These are phyloP conservation scores for Letharia columbiana DNA, from an alignment of 495 filamentous ascomycete genomes.

Conservation along the genomic window DNA sequence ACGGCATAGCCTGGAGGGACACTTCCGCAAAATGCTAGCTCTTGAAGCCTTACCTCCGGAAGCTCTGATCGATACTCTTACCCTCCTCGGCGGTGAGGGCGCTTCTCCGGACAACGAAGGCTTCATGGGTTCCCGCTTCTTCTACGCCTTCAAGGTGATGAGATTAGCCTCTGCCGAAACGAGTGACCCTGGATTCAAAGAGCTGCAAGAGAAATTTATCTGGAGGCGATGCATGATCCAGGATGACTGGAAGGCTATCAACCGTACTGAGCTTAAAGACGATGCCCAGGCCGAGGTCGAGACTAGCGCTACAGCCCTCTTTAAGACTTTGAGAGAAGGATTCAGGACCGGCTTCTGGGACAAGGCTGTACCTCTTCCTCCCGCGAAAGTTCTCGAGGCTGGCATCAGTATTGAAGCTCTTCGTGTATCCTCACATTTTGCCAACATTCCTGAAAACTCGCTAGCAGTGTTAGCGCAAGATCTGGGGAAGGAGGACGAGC, in stretches of 20 bases:
- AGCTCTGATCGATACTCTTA: constrained; percentile 72
- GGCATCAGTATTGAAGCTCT: constrained; percentile 25
- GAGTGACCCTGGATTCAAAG: constrained; percentile 40
- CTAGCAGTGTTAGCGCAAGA: constrained; percentile 38
- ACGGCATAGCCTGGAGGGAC: constrained; percentile 52
- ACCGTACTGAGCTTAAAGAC: constrained; percentile 44
- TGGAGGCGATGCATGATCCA: constrained; percentile 75
- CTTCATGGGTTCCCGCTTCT: constrained; percentile 50
- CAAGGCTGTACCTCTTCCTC: constrained; percentile 16
- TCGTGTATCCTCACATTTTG: constrained; percentile 18
- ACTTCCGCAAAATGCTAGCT: constrained; percentile 55
- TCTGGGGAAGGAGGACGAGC: constrained; percentile 44
- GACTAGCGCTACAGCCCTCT: constrained; percentile 43
- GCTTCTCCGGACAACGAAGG: constrained; percentile 31
- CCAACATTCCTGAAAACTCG: constrained; percentile 12
- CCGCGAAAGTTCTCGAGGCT: constrained; percentile 16
- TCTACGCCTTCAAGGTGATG: constrained; percentile 61
- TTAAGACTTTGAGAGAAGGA: constrained; percentile 40
- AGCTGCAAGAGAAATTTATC: constrained; percentile 57
- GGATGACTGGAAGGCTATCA: constrained; percentile 65
- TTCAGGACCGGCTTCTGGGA: constrained; percentile 33
- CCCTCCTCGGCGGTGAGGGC: constrained; percentile 48
- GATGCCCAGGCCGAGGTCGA: constrained; percentile 39
- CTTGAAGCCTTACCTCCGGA: constrained; percentile 58
- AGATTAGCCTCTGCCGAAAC: constrained; percentile 44